A percentile compares a stretch with the other conserved stretches of the same genome.
Conservation (phyloP, 2,329 filamentous ascomycete genomes). For the Colletotrichum orchidophilum region DNA sequence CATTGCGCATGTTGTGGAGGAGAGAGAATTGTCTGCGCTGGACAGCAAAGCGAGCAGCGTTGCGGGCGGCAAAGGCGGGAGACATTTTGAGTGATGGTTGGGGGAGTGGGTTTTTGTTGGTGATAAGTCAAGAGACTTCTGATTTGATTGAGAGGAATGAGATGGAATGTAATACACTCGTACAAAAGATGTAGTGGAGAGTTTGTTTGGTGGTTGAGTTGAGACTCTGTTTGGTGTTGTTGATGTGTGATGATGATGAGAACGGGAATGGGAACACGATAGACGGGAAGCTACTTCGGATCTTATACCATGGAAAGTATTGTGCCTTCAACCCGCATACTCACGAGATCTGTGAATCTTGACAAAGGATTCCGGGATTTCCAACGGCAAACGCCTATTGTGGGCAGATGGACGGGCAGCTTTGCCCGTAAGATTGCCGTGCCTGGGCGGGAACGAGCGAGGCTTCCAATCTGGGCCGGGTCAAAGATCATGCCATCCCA, state of each 20-base stretch:
- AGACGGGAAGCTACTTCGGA: conserved; percentile 25
- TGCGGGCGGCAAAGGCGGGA: conserved; percentile 45
- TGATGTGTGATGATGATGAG: conserved; percentile 31
- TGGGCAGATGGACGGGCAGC: conserved; percentile 33
- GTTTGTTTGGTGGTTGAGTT: conserved; percentile 25
- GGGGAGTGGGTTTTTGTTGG: background rate
- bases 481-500: conserved; percentile 31
- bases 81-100: conserved; percentile 41
- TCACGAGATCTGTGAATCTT: conserved; percentile 23
- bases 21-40: conserved; percentile 47
- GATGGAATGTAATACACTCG: conserved; percentile 13
- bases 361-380: conserved; percentile 20
- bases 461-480: conserved; percentile 18
- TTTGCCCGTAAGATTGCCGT: conserved; percentile 35
- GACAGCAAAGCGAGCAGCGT: conserved; percentile 37
- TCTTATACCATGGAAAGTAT: conserved; percentile 33
- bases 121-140: conserved; percentile 13
- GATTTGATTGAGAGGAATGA: conserved; percentile 21
- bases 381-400: conserved; percentile 31
- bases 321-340: background rate
- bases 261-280: conserved; percentile 15
- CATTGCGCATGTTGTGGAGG: conserved; percentile 45
- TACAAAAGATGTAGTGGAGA: conserved; percentile 23
- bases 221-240: conserved; percentile 26
- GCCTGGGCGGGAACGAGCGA: conserved; percentile 21